phyloP scores from a whole-genome alignment of 177 flowering plant genomes.

The Vitis hybrid region DNA sequence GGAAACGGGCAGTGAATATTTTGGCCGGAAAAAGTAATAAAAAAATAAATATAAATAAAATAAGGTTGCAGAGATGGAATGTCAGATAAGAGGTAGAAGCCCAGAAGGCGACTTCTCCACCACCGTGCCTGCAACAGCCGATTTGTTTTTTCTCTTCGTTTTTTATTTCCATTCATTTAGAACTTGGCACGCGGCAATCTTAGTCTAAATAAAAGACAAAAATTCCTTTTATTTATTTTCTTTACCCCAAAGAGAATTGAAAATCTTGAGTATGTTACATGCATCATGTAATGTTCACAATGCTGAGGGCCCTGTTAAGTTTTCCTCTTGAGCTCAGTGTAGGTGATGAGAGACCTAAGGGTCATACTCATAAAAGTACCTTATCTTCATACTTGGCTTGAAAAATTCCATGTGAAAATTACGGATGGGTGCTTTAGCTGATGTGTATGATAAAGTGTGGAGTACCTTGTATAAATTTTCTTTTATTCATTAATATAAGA shows the following conservation, averaged over 20 bases:
- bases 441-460: too few species aligned
- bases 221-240: neutral
- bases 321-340: too few species aligned
- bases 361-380: slow-evolving; percentile 16
- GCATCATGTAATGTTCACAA: neutral
- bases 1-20: slow-evolving; percentile 2
- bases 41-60: neutral
- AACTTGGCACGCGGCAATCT: slow-evolving; percentile 21
- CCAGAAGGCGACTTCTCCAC: slow-evolving; percentile 44
- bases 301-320: neutral
- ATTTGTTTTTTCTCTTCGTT: slow-evolving; percentile 17
- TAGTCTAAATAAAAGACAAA: too few species aligned
- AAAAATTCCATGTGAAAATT: neutral
- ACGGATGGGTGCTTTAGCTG: too few species aligned
- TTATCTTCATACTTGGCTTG: neutral
- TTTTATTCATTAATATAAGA: too few species aligned
- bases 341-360: neutral
- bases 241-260: neutral
- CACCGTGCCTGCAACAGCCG: slow-evolving; percentile 35
- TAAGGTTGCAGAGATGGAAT: slow-evolving; percentile 32
- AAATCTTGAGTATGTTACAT: neutral
- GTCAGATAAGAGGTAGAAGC: slow-evolving; percentile 24
- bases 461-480: too few species aligned
- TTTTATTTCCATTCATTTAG: neutral
- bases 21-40: neutral